These are phyloP conservation scores for Polyporus arcularius DNA, from an alignment of 768 basidiomycete genomes.

Conservation along the genomic window DNA sequence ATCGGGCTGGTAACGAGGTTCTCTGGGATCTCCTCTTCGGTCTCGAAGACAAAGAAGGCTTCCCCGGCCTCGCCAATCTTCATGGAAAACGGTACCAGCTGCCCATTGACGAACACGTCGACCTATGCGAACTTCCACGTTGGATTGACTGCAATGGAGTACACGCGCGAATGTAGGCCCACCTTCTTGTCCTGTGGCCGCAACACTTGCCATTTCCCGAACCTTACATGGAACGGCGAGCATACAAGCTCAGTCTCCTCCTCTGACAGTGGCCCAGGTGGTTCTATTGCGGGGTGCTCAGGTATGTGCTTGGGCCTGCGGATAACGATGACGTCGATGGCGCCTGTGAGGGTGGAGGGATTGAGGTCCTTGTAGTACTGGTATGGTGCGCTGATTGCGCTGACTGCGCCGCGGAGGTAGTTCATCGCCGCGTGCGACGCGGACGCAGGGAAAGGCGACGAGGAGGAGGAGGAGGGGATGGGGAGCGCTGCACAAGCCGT, in stretches of 20 bases:
- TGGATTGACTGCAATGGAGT: not conserved
- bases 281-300: slow-evolving; percentile 6
- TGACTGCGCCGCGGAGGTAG: slow-evolving; percentile 85
- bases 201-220: slow-evolving; percentile 96
- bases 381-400: slow-evolving; percentile 82
- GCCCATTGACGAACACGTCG: slow-evolving; percentile 84
- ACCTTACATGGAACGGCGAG: slow-evolving; percentile 96
- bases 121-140: slow-evolving; percentile 51
- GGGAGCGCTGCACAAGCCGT: not conserved
- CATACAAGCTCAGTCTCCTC: slow-evolving; percentile 74
- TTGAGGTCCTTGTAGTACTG: slow-evolving; percentile 93
- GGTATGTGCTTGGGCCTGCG: slow-evolving; percentile 49
- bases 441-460: not conserved
- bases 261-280: slow-evolving; percentile 22
- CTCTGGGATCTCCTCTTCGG: slow-evolving; percentile 89
- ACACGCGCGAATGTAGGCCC: slow-evolving; percentile 16
- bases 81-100: slow-evolving; percentile 90
- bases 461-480: not conserved
- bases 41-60: slow-evolving; percentile 98
- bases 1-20: slow-evolving; percentile 94
- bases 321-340: slow-evolving; percentile 98
- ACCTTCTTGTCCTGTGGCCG: slow-evolving; percentile 94
- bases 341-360: slow-evolving; percentile 94
- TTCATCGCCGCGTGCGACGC: slow-evolving; percentile 55
- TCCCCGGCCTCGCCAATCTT: slow-evolving; percentile 99